Conservation (phyloP, 2,329 filamentous ascomycete species). For the Tolypocladium guangdongense region DNA sequence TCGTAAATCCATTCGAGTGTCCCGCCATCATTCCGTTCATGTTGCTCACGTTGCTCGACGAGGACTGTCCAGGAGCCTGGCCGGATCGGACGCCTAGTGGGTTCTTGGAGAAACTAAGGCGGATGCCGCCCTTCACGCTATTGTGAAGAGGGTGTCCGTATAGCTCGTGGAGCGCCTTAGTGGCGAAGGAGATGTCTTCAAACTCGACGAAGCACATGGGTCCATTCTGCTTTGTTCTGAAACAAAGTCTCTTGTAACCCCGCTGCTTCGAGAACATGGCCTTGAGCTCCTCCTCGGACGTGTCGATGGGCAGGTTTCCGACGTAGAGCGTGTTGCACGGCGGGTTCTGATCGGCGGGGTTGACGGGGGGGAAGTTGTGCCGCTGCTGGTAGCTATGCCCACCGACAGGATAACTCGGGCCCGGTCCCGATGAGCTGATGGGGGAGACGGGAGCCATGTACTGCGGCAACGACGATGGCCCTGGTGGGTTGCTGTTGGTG, state of each 20-base stretch:
- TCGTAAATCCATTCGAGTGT: conserved; percentile 47
- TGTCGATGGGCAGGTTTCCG: conserved; percentile 88
- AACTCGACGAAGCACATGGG: conserved; percentile 99
- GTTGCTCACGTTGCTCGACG: conserved; percentile 33
- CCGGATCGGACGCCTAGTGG: conserved; percentile 82
- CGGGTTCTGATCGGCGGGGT: conserved; percentile 91
- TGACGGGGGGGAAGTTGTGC: conserved; percentile 71
- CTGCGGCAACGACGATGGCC: conserved; percentile 41
- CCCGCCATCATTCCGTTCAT: conserved; percentile 47
- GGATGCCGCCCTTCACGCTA: conserved; percentile 87
- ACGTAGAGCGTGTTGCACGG: conserved; percentile 98
- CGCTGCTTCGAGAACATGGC: conserved; percentile 85
- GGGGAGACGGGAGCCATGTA: conserved; percentile 27
- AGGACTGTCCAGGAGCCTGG: conserved; percentile 41
- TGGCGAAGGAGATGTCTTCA: conserved; percentile 84
- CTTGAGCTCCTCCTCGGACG: conserved; percentile 91
- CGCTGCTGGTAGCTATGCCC: conserved; percentile 43
- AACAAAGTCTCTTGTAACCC: conserved; percentile 90
- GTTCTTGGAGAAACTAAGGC: conserved; percentile 95
- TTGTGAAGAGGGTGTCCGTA: conserved; percentile 84
- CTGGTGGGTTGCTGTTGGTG: conserved; percentile 34
- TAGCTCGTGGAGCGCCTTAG: conserved; percentile 78
- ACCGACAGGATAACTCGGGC: conserved; percentile 20
- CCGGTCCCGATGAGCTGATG: conserved; percentile 26
- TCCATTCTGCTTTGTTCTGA: conserved; percentile 87